These are phyloP conservation scores for Xylariaceae sp. DNA, from an alignment of 2,329 filamentous ascomycete genomes.

Conservation along the genomic window DNA sequence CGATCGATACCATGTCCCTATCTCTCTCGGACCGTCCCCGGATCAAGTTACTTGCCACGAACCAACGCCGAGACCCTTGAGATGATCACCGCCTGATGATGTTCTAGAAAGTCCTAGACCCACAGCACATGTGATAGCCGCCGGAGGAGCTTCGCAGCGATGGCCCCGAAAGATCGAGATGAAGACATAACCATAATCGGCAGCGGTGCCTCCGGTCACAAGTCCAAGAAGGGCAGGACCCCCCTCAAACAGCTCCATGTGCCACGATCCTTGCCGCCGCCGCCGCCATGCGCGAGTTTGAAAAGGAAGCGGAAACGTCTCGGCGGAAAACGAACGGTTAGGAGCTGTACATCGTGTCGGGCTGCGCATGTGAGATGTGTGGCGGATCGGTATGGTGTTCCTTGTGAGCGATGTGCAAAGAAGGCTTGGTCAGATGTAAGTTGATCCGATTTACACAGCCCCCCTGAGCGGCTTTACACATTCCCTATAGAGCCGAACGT, in stretches of 20 bases:
- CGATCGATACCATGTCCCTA: not conserved
- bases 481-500: not conserved
- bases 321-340: slow-evolving; percentile 14
- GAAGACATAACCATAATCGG: too few species aligned
- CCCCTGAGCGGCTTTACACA: not conserved
- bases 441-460: not conserved
- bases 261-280: not conserved
- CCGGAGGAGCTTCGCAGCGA: not conserved
- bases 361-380: slow-evolving; percentile 21
- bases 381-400: slow-evolving; percentile 17
- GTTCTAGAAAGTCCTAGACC: not conserved
- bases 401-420: slow-evolving; percentile 22
- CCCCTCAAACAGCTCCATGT: slow-evolving; percentile 3
- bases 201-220: not conserved
- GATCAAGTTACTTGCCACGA: not conserved
- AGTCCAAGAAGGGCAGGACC: not conserved
- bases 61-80: not conserved
- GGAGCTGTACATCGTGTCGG: slow-evolving; percentile 19
- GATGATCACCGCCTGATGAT: not conserved
- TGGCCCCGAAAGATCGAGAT: not conserved
- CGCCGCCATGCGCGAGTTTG: not conserved
- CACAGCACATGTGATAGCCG: not conserved
- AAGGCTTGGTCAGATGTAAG: slow-evolving; percentile 17
- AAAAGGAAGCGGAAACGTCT: slow-evolving; percentile 8
- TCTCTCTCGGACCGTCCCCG: not conserved